Percentiles rank a stretch among this genome's conserved stretches.
These are phyloP conservation scores for Aegilops tauschii DNA, from an alignment of 176 grass and related monocot species.

Conservation along the genomic window DNA sequence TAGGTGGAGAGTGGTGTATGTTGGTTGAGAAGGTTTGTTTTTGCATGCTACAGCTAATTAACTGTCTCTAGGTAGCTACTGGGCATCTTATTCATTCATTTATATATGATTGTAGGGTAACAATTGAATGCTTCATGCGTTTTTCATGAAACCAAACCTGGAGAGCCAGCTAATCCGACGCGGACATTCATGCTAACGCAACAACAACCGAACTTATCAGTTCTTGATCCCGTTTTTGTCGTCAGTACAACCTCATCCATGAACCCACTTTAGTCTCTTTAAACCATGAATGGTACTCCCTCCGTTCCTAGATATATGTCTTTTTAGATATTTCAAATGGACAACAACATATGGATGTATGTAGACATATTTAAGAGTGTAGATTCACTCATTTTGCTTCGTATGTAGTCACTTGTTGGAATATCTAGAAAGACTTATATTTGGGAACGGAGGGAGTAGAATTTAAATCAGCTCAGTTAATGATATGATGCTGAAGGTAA, in stretches of 20 bases:
- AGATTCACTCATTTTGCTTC: too few species aligned
- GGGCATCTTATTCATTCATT: not conserved
- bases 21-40: slow-evolving; percentile 12
- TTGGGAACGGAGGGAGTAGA: too few species aligned
- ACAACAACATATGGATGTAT: too few species aligned
- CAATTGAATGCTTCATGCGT: not conserved
- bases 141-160: not conserved
- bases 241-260: not conserved
- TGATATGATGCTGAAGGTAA: not conserved
- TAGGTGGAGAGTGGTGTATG: slow-evolving; percentile 29
- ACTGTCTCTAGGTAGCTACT: slow-evolving; percentile 4
- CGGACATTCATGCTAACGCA: not conserved
- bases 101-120: not conserved
- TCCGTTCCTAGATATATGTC: too few species aligned
- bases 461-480: not conserved
- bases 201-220: not conserved
- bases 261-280: not conserved
- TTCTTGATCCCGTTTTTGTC: not conserved
- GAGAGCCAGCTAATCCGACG: not conserved
- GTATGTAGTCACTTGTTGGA: too few species aligned
- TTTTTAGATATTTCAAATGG: too few species aligned
- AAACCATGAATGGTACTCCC: not conserved
- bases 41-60: not conserved
- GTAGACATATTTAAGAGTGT: too few species aligned
- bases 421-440: too few species aligned